Evolutionary conservation across 345 rosid genomes (phyloP), one percentile per base, ranked within the genome.

Genomic region (Microthlaspi erraticum): DNA sequence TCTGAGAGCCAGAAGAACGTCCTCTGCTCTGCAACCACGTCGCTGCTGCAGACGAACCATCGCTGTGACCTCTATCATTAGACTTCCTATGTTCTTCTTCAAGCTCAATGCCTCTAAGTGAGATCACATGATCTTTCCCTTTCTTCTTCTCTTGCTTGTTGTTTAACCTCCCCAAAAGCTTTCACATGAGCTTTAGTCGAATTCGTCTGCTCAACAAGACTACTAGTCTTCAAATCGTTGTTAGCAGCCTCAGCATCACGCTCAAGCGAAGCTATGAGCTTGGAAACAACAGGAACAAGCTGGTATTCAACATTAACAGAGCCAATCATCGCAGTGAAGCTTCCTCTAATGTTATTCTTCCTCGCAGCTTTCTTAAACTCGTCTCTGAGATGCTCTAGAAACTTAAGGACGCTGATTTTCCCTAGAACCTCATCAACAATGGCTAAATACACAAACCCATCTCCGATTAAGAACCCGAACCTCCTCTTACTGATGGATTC

Each of bases 181-280:
- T n/a, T n/a, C n/a, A n/a, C n/a, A n/a, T 90, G 98, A 53, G 87
- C 88, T 80, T 82, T 89, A 0, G 91, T 89, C 2, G 89, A 89
- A 76, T 23, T 83, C 33, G 64, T 68, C 51, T 81, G 83, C 19
- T 82, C 84, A 64, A 77, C 86, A 1, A 73, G 78, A 34, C 79
- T 77, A 34, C 56, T 71, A 46, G 52, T 66, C 37, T 74, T 78
- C 90, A 82, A 66, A 48, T 78, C 79, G 61, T 66, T 70, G 43
- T 78, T 72, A 34, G 10, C 42, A 42, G 76, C 51, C 43, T 64
- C 76, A 18, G 91, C 75, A n/a, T 82, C 81, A 44, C 70, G 81
- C 51, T 87, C 91, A 76, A 90, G 81, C 0, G 96, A 84, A 72
- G 82, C 81, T 17, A 92, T 85, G 75, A 92, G 76, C 37, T 41